Conservation (phyloP, 331 rosid genomes). For the Pyracantha coccinea region DNA sequence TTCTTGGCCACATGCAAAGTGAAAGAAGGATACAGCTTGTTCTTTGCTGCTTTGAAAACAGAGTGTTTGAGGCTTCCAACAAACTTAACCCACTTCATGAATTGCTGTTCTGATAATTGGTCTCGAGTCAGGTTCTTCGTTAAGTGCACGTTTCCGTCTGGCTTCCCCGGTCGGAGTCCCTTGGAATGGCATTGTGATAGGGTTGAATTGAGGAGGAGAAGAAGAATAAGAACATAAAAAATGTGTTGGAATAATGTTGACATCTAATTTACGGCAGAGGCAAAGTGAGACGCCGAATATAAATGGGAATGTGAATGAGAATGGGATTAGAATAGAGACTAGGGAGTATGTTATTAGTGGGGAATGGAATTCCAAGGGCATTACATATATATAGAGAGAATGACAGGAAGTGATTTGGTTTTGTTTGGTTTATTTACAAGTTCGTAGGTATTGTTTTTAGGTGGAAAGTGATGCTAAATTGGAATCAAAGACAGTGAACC, state of each 20-base stretch:
- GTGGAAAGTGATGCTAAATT: conserved; percentile 43
- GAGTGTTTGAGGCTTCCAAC: conserved; percentile 79
- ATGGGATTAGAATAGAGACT: not conserved
- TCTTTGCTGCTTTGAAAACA: conserved; percentile 61
- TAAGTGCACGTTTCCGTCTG: conserved; percentile 15
- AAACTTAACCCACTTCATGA: conserved; percentile 82
- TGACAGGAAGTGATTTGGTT: not conserved
- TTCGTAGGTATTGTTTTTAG: conserved; percentile 18
- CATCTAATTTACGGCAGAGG: conserved; percentile 23
- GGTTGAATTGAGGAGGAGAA: conserved; percentile 38
- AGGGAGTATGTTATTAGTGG: conserved; percentile 1
- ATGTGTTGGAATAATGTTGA: conserved; percentile 24
- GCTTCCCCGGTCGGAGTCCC: conserved; percentile 37
- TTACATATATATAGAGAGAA: not conserved
- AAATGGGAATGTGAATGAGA: conserved; percentile 12
- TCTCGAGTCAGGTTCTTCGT: conserved; percentile 34
- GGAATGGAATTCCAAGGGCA: conserved; percentile 17
- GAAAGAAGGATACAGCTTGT: conserved; percentile 77
- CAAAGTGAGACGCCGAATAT: not conserved
- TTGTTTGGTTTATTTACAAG: conserved; percentile 25
- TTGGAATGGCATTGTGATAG: conserved; percentile 54
- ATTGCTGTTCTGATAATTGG: conserved; percentile 63
- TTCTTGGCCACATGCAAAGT: conserved; percentile 66
- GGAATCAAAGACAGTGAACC: conserved; percentile 21
- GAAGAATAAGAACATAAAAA: conserved; percentile 29